Base-by-base conservation (phyloP, 176 grass and related monocot genomes). In the Triticum dicoccoides region DNA sequence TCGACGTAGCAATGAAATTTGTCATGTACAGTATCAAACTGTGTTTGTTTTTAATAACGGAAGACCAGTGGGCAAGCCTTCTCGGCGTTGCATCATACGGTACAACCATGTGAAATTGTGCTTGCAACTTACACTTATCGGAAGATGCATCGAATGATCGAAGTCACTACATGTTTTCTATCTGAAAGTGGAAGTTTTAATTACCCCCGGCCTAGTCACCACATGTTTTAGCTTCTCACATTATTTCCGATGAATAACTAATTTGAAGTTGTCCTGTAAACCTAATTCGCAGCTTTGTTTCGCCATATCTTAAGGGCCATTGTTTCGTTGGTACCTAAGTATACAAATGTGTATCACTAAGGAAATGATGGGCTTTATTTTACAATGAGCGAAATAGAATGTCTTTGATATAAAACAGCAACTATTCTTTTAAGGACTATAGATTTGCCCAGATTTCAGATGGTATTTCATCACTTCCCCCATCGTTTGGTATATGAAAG, bases 221-320 rank as follows among this genome's bases (percentile, higher is more conserved):
- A 44, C 15, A 49, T 88, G 13, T 79, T 83, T 64, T 88, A 44
- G 39, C 56, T 82, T 34, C 63, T 51, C 63, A 51, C 6, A 52
- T 54, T 82, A 75, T 65, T 64, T 73, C 41, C 17, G 11, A 42
- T 8, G 9, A 64, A 81, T 4, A 44, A 65, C 15, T 51, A 73
- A 32, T 38, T 71, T 88, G 73, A 61, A 72, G 7, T 79, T 84
- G 2, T 24, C 27, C 63, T 7, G 63, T 59, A 65, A 42, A 11
- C 10, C 39, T 39, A 80, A 13, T 65, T 80, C 80, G 24, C 44
- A 33, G 56, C 23, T 75, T 66, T 84, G 41, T 73, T 32, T 85
- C 11, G 17, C 23, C 23, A 73, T 32, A 25, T 38, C 70, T 24
- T 58, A 39, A 35, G 6, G 5, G 23, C 35, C 13, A 34, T 67